Percentiles rank a stretch among this genome's conserved stretches.
Evolutionary conservation across 2,329 filamentous ascomycete genomes (phyloP).

Genomic region (Cytospora piceicola): DNA sequence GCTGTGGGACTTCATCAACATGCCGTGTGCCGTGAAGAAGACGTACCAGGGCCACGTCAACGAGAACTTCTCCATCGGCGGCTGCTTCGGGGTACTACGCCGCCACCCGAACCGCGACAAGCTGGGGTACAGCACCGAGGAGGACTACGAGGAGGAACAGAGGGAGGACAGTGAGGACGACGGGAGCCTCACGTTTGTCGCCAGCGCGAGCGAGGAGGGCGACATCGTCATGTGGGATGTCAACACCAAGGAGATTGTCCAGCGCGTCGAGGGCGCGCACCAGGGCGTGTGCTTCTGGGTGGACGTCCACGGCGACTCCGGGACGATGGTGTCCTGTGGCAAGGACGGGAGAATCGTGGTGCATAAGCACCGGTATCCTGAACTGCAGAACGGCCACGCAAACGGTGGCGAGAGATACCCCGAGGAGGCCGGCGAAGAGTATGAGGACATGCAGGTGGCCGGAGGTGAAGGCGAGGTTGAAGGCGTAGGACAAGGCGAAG

Average conservation of each 20-base stretch:
- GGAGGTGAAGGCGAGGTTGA: background rate
- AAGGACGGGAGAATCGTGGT: conserved; percentile 59
- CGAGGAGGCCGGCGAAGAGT: background rate
- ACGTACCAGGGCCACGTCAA: conserved; percentile 95
- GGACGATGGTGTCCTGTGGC: conserved; percentile 57
- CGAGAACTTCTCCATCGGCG: conserved; percentile 79
- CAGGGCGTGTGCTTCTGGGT: conserved; percentile 68
- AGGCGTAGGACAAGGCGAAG: background rate
- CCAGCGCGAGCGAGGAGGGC: conserved; percentile 86
- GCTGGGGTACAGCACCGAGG: conserved; percentile 25
- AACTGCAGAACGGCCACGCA: conserved; percentile 7
- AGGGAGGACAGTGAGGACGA: conserved; percentile 31
- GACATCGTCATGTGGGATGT: conserved; percentile 90
- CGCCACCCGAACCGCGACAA: conserved; percentile 29
- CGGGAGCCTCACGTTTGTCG: conserved; percentile 60
- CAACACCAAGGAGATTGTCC: conserved; percentile 78
- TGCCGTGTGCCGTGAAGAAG: conserved; percentile 76
- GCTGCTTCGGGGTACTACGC: conserved; percentile 71
- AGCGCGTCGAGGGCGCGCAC: conserved; percentile 60
- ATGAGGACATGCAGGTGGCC: background rate
- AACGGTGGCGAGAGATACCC: conserved; percentile 2
- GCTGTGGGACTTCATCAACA: conserved; percentile 93
- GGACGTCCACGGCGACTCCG: conserved; percentile 57
- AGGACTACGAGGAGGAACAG: conserved; percentile 32
- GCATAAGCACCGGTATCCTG: conserved; percentile 42